A percentile compares a stretch with the other conserved stretches of the same genome.
Conservation (phyloP, 2,329 filamentous ascomycete species). For the Aspergillus udagawae region DNA sequence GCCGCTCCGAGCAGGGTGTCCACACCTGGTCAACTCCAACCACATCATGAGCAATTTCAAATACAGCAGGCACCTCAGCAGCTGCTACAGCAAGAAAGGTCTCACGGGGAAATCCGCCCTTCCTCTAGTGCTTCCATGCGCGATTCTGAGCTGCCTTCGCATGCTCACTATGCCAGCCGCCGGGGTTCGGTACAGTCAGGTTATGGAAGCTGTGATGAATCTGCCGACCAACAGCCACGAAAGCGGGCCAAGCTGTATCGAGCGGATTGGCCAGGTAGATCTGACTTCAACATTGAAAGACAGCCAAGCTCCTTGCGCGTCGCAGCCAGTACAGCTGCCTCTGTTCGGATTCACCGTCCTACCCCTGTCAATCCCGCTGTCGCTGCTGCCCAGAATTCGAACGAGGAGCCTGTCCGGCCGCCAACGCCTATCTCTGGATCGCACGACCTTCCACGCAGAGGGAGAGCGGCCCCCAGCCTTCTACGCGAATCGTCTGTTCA, state of each 20-base stretch:
- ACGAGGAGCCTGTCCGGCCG: constrained; percentile 44
- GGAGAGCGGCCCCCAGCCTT: constrained; percentile 45
- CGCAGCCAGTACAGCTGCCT: constrained; percentile 85
- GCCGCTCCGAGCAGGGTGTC: constrained; percentile 33
- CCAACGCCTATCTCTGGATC: constrained; percentile 42
- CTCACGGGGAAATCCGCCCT: constrained; percentile 51
- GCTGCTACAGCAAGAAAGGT: constrained; percentile 19
- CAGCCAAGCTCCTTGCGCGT: constrained; percentile 78
- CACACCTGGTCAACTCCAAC: constrained; percentile 30
- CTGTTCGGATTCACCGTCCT: constrained; percentile 78
- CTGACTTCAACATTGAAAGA: constrained; percentile 62
- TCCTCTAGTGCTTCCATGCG: constrained; percentile 57
- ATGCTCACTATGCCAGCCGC: constrained; percentile 22
- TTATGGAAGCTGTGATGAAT: constrained; percentile 71
- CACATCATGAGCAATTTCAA: constrained; percentile 23
- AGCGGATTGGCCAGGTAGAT: constrained; percentile 67
- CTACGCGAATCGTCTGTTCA: constrained; percentile 61
- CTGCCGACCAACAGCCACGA: constrained; percentile 54
- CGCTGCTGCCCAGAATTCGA: constrained; percentile 26
- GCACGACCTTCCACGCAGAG: constrained; percentile 27
- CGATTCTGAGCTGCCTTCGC: constrained; percentile 28
- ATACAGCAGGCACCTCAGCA: constrained; percentile 11
- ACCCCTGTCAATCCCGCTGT: constrained; percentile 46
- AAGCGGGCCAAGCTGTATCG: constrained; percentile 78
- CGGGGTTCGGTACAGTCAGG: constrained; percentile 48